Evolutionary conservation across 2,329 filamentous ascomycete species (phyloP), one percentile per base, ranked within the genome.

Genomic region (Exserohilum rostratum): DNA sequence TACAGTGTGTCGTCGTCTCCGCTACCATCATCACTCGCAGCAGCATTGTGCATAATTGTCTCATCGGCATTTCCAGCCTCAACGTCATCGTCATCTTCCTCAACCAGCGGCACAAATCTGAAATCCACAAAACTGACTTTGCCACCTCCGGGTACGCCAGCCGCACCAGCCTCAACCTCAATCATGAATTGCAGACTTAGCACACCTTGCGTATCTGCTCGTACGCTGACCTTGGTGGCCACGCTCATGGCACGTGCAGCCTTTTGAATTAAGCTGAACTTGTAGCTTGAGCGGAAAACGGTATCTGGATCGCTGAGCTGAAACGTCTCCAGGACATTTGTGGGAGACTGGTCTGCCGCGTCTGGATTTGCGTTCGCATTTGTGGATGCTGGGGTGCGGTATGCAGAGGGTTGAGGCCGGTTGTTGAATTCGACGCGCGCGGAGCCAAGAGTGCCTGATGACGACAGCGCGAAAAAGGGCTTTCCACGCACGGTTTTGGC

Each of bases 181-280:
- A 99, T 88, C 89, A 99, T 95, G 68, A 98, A 97, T 71, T 99
- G 95, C 72, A 98, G 78, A 75, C 91, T 97, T 61, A 99, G 76
- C 27, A 99, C 93, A 0, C 95, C 93, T 71, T 96, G 91, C 2
- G 85, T 82, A 75, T 99, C 95, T 0, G 91, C 89, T 13, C 95
- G 83, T 57, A 99, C 83, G 71, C 92, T 96, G 53, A 98, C 93
- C 76, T 98, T 99, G 68, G 85, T 93, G 4, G 93, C 91, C 33
- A 92, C 85, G 40, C 88, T 87, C 93, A 99, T 98, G n/a, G 95
- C 93, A 61, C 93, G 88, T 40, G 87, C 87, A 0, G 93, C 93
- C 61, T 90, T 89, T 73, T 90, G 92, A 70, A 99, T 82, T 47
- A 96, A 84, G 50, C 89, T 84, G 71, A 97, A 98, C 65, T 91